Percentiles rank a stretch among this genome's conserved stretches.
Evolutionary conservation across 164 flowering plant genomes (phyloP).

Genomic region (Sedum album): DNA sequence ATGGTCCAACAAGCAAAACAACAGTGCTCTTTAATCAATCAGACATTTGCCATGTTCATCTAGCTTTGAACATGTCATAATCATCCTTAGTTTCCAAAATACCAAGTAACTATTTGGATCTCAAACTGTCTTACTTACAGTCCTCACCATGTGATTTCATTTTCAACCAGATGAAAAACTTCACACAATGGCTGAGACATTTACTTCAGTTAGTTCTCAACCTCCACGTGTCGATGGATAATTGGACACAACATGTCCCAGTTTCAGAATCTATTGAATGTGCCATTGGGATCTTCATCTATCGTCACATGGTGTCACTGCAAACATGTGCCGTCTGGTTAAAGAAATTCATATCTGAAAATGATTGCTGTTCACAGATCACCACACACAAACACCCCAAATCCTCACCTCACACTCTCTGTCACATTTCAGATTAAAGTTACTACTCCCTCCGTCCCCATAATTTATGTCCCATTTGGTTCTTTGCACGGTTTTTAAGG

Average conservation of each 20-base stretch:
- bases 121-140: too few relatives aligned
- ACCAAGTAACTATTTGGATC: too few relatives aligned
- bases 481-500: too few relatives aligned
- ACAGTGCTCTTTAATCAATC: background rate
- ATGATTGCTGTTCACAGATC: slow-evolving; percentile 4
- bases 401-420: background rate
- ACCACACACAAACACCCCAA: background rate
- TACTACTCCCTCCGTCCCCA: background rate
- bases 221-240: background rate
- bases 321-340: slow-evolving; percentile 4
- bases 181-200: background rate
- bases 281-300: background rate
- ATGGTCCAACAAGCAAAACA: background rate
- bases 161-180: background rate
- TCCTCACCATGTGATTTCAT: background rate
- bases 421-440: background rate
- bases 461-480: too few relatives aligned
- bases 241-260: background rate
- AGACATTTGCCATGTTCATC: background rate
- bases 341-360: slow-evolving; percentile 3
- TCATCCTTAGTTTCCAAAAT: too few relatives aligned
- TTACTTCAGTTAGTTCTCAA: background rate
- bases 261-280: background rate
- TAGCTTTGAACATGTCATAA: background rate
- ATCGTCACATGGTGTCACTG: background rate